These are phyloP conservation scores for Paspalum notatum DNA, from an alignment of 176 grass and related monocot genomes.

Conservation along the genomic window DNA sequence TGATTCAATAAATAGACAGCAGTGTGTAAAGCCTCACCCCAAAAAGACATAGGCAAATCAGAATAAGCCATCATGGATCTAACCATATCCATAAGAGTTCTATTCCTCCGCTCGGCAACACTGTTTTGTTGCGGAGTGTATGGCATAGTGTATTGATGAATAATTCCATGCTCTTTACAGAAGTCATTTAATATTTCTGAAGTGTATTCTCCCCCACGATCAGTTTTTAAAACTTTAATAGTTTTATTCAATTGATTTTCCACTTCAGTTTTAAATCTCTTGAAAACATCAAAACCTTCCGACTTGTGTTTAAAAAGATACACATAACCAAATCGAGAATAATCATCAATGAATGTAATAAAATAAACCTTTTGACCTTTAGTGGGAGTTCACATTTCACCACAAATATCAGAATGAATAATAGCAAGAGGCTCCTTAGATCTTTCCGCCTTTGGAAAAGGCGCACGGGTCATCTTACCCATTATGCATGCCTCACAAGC, in stretches of 20 bases:
- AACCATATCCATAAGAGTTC: neutral
- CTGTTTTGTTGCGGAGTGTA: neutral
- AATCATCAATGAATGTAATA: conserved; percentile 11
- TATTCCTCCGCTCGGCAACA: neutral
- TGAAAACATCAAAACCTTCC: conserved; percentile 14
- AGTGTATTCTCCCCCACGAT: conserved; percentile 13
- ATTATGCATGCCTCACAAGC: conserved; percentile 9
- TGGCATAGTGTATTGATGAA: conserved; percentile 2
- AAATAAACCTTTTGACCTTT: conserved; percentile 12
- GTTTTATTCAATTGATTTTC: conserved; percentile 24
- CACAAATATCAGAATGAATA: conserved; percentile 18
- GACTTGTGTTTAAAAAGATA: conserved; percentile 29
- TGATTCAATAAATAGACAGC: conserved; percentile 14
- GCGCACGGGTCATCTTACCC: neutral
- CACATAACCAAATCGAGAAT: conserved; percentile 13
- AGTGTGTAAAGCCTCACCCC: neutral
- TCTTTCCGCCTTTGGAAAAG: conserved; percentile 9
- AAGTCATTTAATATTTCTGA: conserved; percentile 9
- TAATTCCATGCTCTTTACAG: conserved; percentile 25
- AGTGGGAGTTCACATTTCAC: neutral
- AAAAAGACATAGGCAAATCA: neutral
- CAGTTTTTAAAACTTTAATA: conserved; percentile 25
- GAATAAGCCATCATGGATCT: conserved; percentile 22
- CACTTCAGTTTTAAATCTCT: conserved; percentile 4
- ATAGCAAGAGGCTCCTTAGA: conserved; percentile 12